A percentile compares a stretch with the other conserved stretches of the same genome.
Conservation (phyloP, 2,329 filamentous ascomycete genomes). For the Alternaria triticimaculans region DNA sequence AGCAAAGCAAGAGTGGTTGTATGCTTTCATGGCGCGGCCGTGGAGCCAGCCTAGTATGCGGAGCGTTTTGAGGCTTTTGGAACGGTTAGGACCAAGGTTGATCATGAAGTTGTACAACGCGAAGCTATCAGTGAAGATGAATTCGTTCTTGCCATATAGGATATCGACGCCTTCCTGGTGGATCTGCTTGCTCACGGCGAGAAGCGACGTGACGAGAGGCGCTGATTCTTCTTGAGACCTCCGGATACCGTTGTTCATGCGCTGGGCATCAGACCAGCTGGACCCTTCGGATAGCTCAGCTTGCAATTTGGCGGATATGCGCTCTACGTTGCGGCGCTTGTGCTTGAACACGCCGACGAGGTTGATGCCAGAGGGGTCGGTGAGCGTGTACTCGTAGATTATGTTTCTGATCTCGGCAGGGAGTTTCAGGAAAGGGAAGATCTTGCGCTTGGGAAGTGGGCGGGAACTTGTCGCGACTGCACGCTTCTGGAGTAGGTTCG, state of each 20-base stretch:
- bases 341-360: constrained; percentile 30
- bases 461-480: constrained; percentile 18
- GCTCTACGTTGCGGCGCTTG: constrained; percentile 38
- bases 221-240: constrained; percentile 9
- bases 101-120: constrained; percentile 43
- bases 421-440: constrained; percentile 44
- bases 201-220: constrained; percentile 31
- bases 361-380: constrained; percentile 34
- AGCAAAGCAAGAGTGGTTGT: constrained; percentile 46
- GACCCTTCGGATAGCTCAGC: not conserved
- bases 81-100: constrained; percentile 33
- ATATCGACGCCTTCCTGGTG: constrained; percentile 32
- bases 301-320: constrained; percentile 19
- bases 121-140: constrained; percentile 34
- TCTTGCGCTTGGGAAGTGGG: constrained; percentile 37
- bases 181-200: constrained; percentile 41
- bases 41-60: constrained; percentile 33
- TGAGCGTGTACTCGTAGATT: constrained; percentile 41
- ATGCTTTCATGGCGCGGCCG: constrained; percentile 33
- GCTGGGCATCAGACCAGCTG: not conserved
- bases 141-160: constrained; percentile 37
- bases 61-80: constrained; percentile 32
- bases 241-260: constrained; percentile 14
- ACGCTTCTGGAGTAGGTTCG: constrained; percentile 25
- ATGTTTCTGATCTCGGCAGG: constrained; percentile 45